Percentiles rank a stretch among this genome's conserved stretches.
Evolutionary conservation across 352 stramenopile species (phyloP).

Genomic region (Phytopythium kandeliae): DNA sequence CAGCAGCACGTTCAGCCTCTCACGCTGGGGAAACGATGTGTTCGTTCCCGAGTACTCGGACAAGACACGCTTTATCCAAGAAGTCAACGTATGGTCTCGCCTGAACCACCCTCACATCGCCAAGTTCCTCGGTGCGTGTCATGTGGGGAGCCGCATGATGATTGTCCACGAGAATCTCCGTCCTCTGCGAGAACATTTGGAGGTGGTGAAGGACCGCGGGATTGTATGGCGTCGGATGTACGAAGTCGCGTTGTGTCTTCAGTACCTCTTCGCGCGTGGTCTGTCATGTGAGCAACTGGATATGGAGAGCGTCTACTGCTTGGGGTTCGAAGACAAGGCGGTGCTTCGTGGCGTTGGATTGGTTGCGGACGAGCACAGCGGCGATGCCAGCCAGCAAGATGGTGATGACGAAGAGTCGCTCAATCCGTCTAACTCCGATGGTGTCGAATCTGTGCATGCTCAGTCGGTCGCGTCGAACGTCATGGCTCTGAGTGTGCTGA

Average conservation of each 20-base stretch:
- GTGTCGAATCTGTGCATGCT: no score
- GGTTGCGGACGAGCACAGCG: no score
- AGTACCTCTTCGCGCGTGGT: background rate
- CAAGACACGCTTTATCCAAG: background rate
- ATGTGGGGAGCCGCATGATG: constrained; percentile 4
- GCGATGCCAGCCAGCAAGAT: no score
- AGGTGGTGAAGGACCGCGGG: no score
- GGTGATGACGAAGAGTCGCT: no score
- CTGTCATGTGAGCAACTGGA: no score
- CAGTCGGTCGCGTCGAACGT: no score
- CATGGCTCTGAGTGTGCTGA: no score
- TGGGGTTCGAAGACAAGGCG: no score
- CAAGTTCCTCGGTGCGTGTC: constrained; percentile 13
- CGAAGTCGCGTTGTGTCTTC: background rate
- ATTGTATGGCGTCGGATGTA: background rate
- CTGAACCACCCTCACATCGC: constrained; percentile 16
- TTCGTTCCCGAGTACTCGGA: background rate
- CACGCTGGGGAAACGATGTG: background rate
- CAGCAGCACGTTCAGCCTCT: background rate
- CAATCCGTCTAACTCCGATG: no score
- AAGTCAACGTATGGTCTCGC: background rate
- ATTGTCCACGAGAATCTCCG: constrained; percentile 5
- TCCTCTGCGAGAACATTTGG: background rate
- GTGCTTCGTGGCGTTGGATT: no score
- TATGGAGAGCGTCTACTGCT: no score